These are phyloP conservation scores for Pseudogymnoascus sp. DNA, from an alignment of 2,329 filamentous ascomycete genomes.

Conservation along the genomic window DNA sequence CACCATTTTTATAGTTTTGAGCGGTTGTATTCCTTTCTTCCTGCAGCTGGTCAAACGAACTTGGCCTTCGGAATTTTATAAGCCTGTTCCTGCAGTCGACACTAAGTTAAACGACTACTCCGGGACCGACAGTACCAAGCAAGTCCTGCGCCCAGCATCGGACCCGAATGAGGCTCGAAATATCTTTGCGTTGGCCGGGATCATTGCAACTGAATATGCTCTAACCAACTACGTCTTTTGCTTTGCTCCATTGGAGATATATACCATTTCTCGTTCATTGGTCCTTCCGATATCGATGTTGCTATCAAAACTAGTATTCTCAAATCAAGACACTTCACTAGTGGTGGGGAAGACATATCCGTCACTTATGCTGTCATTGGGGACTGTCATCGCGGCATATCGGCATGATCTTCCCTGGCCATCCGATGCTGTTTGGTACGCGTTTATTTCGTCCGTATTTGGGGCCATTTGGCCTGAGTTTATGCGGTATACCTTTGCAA, in stretches of 20 bases:
- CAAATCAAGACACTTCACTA: background rate
- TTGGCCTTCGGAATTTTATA: background rate
- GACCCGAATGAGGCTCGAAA: background rate
- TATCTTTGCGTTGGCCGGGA: background rate
- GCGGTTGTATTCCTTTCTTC: background rate
- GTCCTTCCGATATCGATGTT: background rate
- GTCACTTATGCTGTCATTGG: background rate
- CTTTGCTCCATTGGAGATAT: slow-evolving; percentile 1
- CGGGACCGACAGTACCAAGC: background rate
- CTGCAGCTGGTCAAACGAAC: background rate
- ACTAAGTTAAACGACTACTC: background rate
- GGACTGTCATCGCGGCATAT: background rate
- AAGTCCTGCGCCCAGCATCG: background rate
- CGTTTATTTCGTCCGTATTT: background rate
- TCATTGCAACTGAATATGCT: background rate
- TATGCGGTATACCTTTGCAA: background rate
- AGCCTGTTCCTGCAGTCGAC: background rate
- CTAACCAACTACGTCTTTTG: background rate
- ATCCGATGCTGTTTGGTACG: background rate
- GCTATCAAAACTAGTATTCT: background rate
- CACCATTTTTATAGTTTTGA: background rate
- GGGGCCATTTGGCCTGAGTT: background rate
- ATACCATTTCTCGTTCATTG: background rate
- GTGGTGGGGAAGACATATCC: background rate
- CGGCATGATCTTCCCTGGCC: background rate